Conservation (phyloP, 108 stramenopile species). For the Skeletonema marinoi region DNA sequence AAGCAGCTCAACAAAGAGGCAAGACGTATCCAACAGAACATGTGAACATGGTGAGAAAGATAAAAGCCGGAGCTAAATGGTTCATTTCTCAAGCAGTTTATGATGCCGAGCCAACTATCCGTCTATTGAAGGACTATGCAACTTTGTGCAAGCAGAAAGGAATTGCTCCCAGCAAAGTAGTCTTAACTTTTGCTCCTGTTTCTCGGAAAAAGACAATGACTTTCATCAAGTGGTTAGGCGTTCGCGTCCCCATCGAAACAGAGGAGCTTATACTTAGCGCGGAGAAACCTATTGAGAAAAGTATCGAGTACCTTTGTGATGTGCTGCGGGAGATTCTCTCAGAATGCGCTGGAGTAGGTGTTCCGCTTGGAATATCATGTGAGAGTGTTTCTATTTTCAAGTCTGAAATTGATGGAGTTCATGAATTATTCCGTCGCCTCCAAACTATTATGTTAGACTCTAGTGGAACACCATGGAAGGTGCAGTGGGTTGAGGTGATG, state of each 20-base stretch:
- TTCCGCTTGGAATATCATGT: conserved; percentile 58
- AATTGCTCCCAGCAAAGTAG: conserved; percentile 49
- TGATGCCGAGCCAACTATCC: conserved; percentile 59
- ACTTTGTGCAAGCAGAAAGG: conserved; percentile 46
- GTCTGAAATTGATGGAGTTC: conserved; percentile 66
- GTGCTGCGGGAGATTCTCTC: conserved; percentile 35
- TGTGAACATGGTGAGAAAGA: conserved; percentile 61
- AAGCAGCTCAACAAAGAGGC: conserved; percentile 41
- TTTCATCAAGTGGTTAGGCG: conserved; percentile 72
- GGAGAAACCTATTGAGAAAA: conserved; percentile 35
- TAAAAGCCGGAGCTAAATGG: conserved; percentile 60
- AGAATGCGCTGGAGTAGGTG: conserved; percentile 41
- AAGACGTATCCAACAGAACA: conserved; percentile 58
- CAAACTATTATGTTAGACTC: conserved; percentile 50
- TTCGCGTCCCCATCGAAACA: conserved; percentile 52
- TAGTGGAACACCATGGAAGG: conserved; percentile 51
- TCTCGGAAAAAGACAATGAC: conserved; percentile 57
- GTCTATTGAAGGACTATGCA: conserved; percentile 60
- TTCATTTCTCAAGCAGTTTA: conserved; percentile 68
- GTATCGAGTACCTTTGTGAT: conserved; percentile 48
- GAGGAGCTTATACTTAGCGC: conserved; percentile 47
- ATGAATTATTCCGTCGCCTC: conserved; percentile 53
- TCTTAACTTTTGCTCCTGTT: conserved; percentile 67
- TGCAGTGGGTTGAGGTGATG: conserved; percentile 52
- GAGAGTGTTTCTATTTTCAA: conserved; percentile 60